These are phyloP conservation scores for Xylaria acuta DNA, from an alignment of 495 filamentous ascomycete species.

Conservation along the genomic window DNA sequence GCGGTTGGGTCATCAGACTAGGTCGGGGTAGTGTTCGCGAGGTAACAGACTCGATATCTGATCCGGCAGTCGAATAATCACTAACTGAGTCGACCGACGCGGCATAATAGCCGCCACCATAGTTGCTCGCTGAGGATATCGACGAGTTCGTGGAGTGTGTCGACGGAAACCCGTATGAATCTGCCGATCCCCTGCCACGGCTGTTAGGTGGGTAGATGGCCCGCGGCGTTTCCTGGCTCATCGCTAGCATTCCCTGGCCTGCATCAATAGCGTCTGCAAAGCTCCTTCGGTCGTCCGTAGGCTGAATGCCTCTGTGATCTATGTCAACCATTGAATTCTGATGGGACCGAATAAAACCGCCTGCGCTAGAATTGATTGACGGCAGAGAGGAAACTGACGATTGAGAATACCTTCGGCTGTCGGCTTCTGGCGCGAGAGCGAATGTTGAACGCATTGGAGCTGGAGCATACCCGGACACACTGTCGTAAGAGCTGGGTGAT, in stretches of 20 bases:
- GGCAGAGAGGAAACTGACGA: conserved; percentile 74
- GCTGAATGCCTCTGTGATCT: conserved; percentile 59
- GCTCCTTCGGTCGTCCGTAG: conserved; percentile 67
- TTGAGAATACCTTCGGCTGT: conserved; percentile 84
- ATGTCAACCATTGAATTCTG: conserved; percentile 68
- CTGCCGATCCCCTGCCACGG: conserved; percentile 71
- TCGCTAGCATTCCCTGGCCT: conserved; percentile 83
- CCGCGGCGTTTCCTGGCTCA: conserved; percentile 89
- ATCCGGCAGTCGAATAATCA: conserved; percentile 93
- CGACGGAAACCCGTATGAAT: conserved; percentile 92
- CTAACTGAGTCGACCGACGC: conserved; percentile 88
- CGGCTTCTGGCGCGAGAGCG: conserved; percentile 61
- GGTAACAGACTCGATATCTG: conserved; percentile 76
- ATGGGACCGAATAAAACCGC: conserved; percentile 49
- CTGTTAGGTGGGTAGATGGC: conserved; percentile 80
- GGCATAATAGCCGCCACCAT: conserved; percentile 77
- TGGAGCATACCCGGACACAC: conserved; percentile 63
- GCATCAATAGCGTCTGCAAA: conserved; percentile 88
- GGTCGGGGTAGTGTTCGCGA: conserved; percentile 86
- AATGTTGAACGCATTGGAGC: conserved; percentile 68
- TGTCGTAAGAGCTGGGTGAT: conserved; percentile 70
- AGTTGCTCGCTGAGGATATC: conserved; percentile 77
- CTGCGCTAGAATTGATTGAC: conserved; percentile 46
- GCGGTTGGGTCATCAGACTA: conserved; percentile 67
- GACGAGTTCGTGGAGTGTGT: conserved; percentile 94